phyloP scores from a whole-genome alignment of 176 grass and related monocot species.

The Cenchrus americanus region DNA sequence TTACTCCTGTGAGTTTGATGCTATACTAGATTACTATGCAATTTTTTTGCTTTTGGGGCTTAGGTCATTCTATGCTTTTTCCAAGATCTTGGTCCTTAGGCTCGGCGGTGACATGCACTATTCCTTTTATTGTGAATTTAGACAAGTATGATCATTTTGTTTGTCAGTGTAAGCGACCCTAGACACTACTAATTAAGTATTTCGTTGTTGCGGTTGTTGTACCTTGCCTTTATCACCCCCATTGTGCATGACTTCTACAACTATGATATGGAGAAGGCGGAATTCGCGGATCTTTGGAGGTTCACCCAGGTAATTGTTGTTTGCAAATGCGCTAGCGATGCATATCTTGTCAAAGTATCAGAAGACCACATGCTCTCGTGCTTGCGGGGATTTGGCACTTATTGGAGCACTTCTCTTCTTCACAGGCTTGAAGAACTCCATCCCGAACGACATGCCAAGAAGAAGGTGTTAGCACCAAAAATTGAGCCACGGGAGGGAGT shows the following conservation, averaged over 20 bases:
- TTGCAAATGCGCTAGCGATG: not conserved
- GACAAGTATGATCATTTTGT: not conserved
- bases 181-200: too few relatives aligned
- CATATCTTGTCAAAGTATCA: not conserved
- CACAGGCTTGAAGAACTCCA: slow-evolving; percentile 73
- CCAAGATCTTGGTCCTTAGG: not conserved
- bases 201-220: too few relatives aligned
- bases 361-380: not conserved
- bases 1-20: too few relatives aligned
- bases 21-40: not conserved
- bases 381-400: slow-evolving; percentile 61
- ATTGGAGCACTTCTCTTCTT: slow-evolving; percentile 70
- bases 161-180: not conserved
- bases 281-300: slow-evolving; percentile 73
- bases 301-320: slow-evolving; percentile 56
- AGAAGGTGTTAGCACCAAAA: too few relatives aligned
- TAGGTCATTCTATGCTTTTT: not conserved
- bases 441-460: slow-evolving; percentile 66
- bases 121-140: slow-evolving; percentile 4
- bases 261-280: too few relatives aligned
- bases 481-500: too few relatives aligned
- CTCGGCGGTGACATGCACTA: not conserved
- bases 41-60: not conserved
- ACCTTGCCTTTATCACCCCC: too few relatives aligned
- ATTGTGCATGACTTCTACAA: too few relatives aligned